Base-by-base conservation (phyloP, 306 rosid genomes). In the Rosa lucieae region DNA sequence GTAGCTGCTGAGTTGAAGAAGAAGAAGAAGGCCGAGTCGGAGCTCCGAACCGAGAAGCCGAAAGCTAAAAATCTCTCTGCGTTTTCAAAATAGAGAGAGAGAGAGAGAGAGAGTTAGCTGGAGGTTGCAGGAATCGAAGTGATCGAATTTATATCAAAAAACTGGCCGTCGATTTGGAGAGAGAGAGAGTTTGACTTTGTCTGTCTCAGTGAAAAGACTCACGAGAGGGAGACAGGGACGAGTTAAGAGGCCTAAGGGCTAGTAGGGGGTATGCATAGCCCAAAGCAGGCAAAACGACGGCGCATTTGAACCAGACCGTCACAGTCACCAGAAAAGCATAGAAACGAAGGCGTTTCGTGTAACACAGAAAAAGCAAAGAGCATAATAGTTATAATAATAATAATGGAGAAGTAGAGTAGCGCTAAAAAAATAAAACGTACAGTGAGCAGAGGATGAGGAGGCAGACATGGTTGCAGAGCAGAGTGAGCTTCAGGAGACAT, bases 121-220 rank as follows among this genome's bases (percentile, higher is more conserved):
- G 59, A 59, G 49, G 7, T 9, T 29, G 58, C 11, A 74, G 37
- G 67, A 44, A 72, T 8, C 55, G 55, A 49, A 3, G 61, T 53
- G 61, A 26, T 26, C 29, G 32, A 55, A 7, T 20, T 20, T 55
- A n/a, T 3, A 21, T 3, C 5, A 13, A 9, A 21, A 9, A 18
- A 76, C 35, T 63, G 83, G 86, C 91, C 92, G 94, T 88, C 91
- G 90, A 81, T 86, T 32, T 32, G 37, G 75, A 39, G 48, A 65
- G 39, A 69, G 52, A 72, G 29, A 42, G 44, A 2, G 37, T 44
- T 70, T 47, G 58, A 70, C 77, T 63, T 49, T 1, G 43, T 8
- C 37, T 11, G 37, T 32, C 29, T n/a, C 5, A n/a, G 29, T 18
- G 26, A 56, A n/a, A 68, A 15, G 67, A 8, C 63, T 78, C 49